These are phyloP conservation scores for Xylaria digitata DNA, from an alignment of 2,329 filamentous ascomycete species.

Conservation along the genomic window DNA sequence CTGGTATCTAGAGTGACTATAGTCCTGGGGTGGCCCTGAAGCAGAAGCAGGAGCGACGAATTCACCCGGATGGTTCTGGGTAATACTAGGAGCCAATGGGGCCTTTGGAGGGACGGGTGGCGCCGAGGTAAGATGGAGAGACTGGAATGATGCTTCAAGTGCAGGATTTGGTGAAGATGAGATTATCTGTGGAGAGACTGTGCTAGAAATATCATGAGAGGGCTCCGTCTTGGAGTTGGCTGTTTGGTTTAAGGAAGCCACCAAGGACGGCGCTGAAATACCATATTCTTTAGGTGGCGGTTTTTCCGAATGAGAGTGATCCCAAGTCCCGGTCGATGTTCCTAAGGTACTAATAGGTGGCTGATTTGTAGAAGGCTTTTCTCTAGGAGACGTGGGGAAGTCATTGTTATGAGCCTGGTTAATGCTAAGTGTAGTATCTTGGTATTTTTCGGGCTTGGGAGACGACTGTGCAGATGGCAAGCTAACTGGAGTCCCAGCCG, in stretches of 20 bases:
- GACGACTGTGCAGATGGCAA: background rate
- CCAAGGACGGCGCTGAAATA: background rate
- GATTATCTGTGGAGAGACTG: background rate
- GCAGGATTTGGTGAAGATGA: background rate
- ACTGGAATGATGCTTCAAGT: conserved; percentile 14
- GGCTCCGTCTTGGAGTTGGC: background rate
- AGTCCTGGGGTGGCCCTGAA: background rate
- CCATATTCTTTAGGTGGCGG: background rate
- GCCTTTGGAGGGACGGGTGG: conserved; percentile 20
- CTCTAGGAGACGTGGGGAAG: background rate
- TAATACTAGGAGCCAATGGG: background rate
- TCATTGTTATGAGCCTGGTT: background rate
- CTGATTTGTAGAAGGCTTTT: background rate
- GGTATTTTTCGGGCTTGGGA: background rate
- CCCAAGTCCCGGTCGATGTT: background rate
- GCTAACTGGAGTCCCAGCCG: background rate
- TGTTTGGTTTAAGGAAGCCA: background rate
- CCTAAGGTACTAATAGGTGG: background rate
- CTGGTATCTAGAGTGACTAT: background rate
- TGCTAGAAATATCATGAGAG: background rate
- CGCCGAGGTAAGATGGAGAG: background rate
- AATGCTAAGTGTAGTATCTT: conserved; percentile 1
- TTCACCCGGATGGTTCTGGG: background rate
- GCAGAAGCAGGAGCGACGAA: background rate
- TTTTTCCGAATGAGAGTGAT: background rate